These are phyloP conservation scores for Penicillium turbatum DNA, from an alignment of 495 filamentous ascomycete species.

Conservation along the genomic window DNA sequence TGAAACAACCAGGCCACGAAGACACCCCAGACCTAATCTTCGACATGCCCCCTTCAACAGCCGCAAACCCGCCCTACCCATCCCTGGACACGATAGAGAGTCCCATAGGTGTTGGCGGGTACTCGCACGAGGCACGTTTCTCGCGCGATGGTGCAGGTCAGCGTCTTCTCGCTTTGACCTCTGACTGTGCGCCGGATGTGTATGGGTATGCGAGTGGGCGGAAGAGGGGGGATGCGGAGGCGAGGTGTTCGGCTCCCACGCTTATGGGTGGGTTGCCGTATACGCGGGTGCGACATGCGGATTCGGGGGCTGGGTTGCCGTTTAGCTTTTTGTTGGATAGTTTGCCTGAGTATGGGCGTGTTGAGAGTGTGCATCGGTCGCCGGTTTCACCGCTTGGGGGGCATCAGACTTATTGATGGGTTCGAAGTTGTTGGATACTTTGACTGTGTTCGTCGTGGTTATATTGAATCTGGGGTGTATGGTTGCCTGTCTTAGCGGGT, in stretches of 20 bases:
- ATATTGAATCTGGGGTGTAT: too few relatives aligned
- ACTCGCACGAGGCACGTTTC: slow-evolving; percentile 15
- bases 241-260: slow-evolving; percentile 16
- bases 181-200: slow-evolving; percentile 23
- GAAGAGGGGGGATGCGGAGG: slow-evolving; percentile 15
- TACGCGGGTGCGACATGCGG: slow-evolving; percentile 27
- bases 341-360: slow-evolving; percentile 22
- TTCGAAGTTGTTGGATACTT: background rate
- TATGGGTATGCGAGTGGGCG: slow-evolving; percentile 36
- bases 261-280: slow-evolving; percentile 40
- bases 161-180: slow-evolving; percentile 21
- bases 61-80: slow-evolving; percentile 17
- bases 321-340: slow-evolving; percentile 17
- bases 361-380: slow-evolving; percentile 21
- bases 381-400: slow-evolving; percentile 28
- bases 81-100: slow-evolving; percentile 18
- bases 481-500: too few relatives aligned
- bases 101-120: slow-evolving; percentile 12
- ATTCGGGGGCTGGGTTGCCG: slow-evolving; percentile 10
- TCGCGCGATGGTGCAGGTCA: slow-evolving; percentile 20
- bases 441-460: background rate
- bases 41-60: slow-evolving; percentile 11
- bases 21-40: slow-evolving; percentile 30
- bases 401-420: slow-evolving; percentile 27
- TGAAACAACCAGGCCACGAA: slow-evolving; percentile 17